Evolutionary conservation across 2,329 filamentous ascomycete genomes (phyloP), one percentile per base, ranked within the genome.

Genomic region (Trichoderma atrobrunneum): DNA sequence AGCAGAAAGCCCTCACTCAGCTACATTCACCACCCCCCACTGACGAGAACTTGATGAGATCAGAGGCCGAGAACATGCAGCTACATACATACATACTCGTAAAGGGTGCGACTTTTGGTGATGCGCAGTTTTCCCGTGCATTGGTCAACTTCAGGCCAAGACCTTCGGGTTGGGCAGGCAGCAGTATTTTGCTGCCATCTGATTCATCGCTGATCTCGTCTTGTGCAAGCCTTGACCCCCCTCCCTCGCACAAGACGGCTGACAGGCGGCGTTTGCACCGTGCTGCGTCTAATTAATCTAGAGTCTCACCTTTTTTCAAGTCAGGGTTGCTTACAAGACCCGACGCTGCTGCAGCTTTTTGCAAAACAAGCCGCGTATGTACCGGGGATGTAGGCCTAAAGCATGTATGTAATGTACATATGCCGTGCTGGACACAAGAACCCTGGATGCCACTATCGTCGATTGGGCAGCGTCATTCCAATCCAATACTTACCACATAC

Each of bases 101-200:
- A 43, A 18, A 43, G 39, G 39, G 39, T 30, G 16, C 43, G 11
- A 16, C 28, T 24, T 51, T 32, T 54, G 18, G n/a, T 32, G 54
- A 32, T 54, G 66, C 66, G 66, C 66, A 62, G n/a, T 21, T 70
- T 61, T 61, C 16, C n/a, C 60, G 66, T 36, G 66, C 66, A 70
- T 30, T 57, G 43, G 67, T 30, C 59, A 51, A 43, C 39, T n/a
- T 34, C 56, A 39, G 56, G 32, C 65, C 26, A 57, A 56, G 63
- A 26, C 63, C 28, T 14, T 26, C 34, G 48, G 26, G n/a, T 48
- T 62, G 36, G 48, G 48, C 51, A 71, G 68, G 68, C 68, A 71
- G 68, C 68, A 71, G 68, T 71, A 57, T 64, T 71, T 71, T 14
- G 32, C 24, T 24, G 30, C 43, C 60, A 39, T 71, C 60, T 64